Evolutionary conservation across 192 early-diverging fungal genomes (phyloP).

Genomic region (Haplosporangium gracile): DNA sequence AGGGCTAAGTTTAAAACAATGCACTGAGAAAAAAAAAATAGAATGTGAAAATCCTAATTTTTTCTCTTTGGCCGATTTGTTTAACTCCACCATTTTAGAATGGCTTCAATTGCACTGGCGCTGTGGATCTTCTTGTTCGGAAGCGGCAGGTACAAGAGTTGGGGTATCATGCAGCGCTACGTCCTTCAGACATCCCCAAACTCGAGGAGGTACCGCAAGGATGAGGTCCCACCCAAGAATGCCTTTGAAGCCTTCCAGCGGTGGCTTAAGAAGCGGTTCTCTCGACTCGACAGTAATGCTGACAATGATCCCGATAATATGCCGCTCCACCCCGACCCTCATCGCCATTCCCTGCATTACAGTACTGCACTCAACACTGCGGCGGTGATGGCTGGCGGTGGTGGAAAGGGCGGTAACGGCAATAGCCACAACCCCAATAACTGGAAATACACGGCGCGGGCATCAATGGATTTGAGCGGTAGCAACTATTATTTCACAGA

Average conservation of each 20-base stretch:
- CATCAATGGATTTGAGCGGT: conserved; percentile 22
- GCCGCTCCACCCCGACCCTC: conserved; percentile 26
- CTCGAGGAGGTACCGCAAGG: conserved; percentile 13
- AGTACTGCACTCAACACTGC: conserved; percentile 25
- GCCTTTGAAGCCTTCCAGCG: not conserved
- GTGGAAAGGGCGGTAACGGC: not conserved
- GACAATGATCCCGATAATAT: conserved; percentile 31
- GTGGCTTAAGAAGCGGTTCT: conserved; percentile 8
- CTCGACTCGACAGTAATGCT: conserved; percentile 20
- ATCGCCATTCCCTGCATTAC: conserved; percentile 12
- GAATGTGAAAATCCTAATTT: not conserved
- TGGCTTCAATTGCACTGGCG: conserved; percentile 46
- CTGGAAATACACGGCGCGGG: not conserved
- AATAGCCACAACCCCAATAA: not conserved
- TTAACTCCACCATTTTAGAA: conserved; percentile 3
- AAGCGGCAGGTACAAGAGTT: conserved; percentile 55
- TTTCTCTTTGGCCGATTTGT: not conserved
- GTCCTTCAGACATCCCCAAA: conserved; percentile 50
- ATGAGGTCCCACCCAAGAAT: not conserved
- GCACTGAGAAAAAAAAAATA: not conserved
- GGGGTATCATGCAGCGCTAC: conserved; percentile 55
- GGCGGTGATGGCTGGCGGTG: not conserved
- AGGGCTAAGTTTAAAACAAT: not conserved
- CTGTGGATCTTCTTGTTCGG: conserved; percentile 56
- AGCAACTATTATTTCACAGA: conserved; percentile 45